Percentiles rank a stretch among this genome's conserved stretches.
phyloP scores from a whole-genome alignment of 768 basidiomycete genomes.

The Pholiota molesta region DNA sequence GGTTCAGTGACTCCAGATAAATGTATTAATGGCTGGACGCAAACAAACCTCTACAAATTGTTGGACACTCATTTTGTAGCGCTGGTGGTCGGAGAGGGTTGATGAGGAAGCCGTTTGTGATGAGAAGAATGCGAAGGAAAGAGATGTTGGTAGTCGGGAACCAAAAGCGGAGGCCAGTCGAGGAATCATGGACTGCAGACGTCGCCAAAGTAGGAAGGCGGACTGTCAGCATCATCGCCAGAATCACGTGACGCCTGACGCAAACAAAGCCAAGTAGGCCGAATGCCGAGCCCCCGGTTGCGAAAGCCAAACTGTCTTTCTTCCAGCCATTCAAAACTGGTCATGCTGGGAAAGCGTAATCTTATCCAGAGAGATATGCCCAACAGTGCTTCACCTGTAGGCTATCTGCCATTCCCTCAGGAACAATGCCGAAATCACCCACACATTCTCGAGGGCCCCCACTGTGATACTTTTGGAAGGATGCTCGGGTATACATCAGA shows the following conservation, averaged over 20 bases:
- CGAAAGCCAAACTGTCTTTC: background rate
- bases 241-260: background rate
- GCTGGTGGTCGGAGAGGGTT: constrained; percentile 25
- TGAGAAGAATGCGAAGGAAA: constrained; percentile 32
- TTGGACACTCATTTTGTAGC: constrained; percentile 37
- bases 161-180: constrained; percentile 27
- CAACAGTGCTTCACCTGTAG: background rate
- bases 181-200: constrained; percentile 25
- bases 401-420: background rate
- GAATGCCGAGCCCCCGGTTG: constrained; percentile 1
- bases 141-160: constrained; percentile 29
- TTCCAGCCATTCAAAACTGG: too few species aligned
- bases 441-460: background rate
- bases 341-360: too few species aligned
- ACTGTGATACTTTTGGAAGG: background rate
- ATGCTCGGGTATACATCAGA: constrained; percentile 1
- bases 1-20: background rate
- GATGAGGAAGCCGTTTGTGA: constrained; percentile 36
- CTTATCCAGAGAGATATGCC: background rate
- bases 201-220: background rate
- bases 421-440: background rate
- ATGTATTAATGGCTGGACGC: background rate
- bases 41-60: constrained; percentile 46
- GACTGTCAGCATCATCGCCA: constrained; percentile 11
- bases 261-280: background rate